phyloP scores from a whole-genome alignment of 2,329 filamentous ascomycete species.

The Pseudocercospora vitis region DNA sequence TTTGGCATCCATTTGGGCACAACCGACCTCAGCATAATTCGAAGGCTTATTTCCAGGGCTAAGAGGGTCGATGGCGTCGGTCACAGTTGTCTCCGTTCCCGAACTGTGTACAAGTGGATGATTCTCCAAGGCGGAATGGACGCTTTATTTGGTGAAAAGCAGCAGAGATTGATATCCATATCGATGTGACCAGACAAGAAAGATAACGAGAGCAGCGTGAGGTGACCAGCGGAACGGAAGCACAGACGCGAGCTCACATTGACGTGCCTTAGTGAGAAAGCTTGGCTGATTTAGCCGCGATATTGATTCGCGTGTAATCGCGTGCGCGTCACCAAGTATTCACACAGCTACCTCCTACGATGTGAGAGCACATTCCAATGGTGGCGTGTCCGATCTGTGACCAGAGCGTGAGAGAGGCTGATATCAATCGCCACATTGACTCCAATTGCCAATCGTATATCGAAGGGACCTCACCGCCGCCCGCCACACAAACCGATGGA shows the following conservation, averaged over 20 bases:
- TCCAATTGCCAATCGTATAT: conserved; percentile 72
- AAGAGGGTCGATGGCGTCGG: no score
- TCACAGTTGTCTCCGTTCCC: no score
- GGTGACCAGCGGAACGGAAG: neutral
- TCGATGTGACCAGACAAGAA: neutral
- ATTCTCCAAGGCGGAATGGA: no score
- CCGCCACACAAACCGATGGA: conserved; percentile 41
- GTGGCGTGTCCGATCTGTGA: conserved; percentile 40
- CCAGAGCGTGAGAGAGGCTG: conserved; percentile 53
- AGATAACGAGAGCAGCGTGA: neutral
- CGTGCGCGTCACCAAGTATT: neutral
- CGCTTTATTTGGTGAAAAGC: no score
- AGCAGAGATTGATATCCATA: neutral
- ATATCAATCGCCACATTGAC: conserved; percentile 91
- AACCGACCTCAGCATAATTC: no score
- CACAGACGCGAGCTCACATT: neutral
- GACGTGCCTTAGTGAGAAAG: neutral
- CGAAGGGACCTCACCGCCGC: conserved; percentile 51
- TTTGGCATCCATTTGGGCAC: no score
- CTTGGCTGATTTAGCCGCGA: neutral
- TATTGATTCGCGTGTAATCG: neutral
- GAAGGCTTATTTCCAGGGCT: no score
- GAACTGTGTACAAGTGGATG: no score
- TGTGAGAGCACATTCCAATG: conserved; percentile 25
- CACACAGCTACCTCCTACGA: neutral